phyloP scores from a whole-genome alignment of 2,329 filamentous ascomycete genomes.

The Diplodia sapinea region DNA sequence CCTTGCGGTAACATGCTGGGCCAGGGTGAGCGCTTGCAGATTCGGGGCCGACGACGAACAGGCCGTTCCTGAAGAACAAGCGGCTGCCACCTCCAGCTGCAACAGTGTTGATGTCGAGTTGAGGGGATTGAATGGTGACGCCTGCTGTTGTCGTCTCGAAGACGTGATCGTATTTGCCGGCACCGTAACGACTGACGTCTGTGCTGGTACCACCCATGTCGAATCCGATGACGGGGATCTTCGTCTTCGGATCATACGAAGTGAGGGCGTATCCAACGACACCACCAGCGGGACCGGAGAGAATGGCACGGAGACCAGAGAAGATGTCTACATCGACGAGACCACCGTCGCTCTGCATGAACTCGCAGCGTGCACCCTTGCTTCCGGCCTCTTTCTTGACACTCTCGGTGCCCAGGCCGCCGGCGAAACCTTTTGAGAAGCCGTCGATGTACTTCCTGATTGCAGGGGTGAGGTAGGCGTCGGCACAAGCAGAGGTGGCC shows the following conservation, averaged over 20 bases:
- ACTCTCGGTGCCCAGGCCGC: constrained; percentile 76
- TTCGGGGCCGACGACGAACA: constrained; percentile 90
- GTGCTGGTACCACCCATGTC: constrained; percentile 96
- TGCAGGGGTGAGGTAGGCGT: constrained; percentile 79
- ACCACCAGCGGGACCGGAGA: constrained; percentile 90
- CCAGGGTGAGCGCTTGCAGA: constrained; percentile 88
- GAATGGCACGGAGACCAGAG: constrained; percentile 81
- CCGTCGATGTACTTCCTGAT: constrained; percentile 79
- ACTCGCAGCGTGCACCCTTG: constrained; percentile 83
- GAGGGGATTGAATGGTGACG: constrained; percentile 91
- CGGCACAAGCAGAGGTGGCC: constrained; percentile 77
- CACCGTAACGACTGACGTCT: constrained; percentile 83
- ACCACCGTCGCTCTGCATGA: constrained; percentile 88
- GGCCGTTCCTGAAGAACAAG: constrained; percentile 84
- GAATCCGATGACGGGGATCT: constrained; percentile 87
- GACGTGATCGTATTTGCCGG: constrained; percentile 86
- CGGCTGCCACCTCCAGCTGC: constrained; percentile 86
- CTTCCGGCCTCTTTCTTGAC: constrained; percentile 69
- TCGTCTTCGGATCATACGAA: constrained; percentile 82
- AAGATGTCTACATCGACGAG: constrained; percentile 77
- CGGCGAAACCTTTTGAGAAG: constrained; percentile 80
- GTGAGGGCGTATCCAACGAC: constrained; percentile 93
- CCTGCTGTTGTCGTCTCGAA: constrained; percentile 94
- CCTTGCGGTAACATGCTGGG: constrained; percentile 89
- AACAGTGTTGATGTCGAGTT: constrained; percentile 93